A percentile compares a stretch with the other conserved stretches of the same genome.
phyloP scores from a whole-genome alignment of 108 stramenopile genomes.

The Cyclostephanos tholiformis region DNA sequence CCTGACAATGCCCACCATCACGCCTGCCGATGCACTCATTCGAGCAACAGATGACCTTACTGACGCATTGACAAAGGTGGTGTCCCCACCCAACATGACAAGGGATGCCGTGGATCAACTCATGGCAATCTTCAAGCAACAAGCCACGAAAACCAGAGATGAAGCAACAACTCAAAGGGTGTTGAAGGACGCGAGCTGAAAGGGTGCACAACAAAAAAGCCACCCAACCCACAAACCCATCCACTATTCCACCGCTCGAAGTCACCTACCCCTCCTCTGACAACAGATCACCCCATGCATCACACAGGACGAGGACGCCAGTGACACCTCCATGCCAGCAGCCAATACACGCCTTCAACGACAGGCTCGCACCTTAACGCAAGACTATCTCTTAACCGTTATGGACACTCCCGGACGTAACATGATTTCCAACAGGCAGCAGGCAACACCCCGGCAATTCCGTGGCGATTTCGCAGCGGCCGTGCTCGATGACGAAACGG shows the following conservation, averaged over 20 bases:
- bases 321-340: too few species aligned
- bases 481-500: background rate
- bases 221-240: background rate
- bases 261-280: background rate
- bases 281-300: too few species aligned
- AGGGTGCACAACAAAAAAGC: too few species aligned
- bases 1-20: background rate
- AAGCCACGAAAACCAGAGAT: background rate
- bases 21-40: background rate
- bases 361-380: too few species aligned
- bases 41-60: too few species aligned
- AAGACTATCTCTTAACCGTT: background rate
- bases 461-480: background rate
- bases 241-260: background rate
- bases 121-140: too few species aligned
- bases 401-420: background rate
- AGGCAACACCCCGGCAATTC: background rate
- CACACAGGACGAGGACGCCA: too few species aligned
- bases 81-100: too few species aligned
- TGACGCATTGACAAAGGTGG: too few species aligned
- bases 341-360: too few species aligned
- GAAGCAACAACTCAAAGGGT: conserved; percentile 8
- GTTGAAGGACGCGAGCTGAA: background rate
- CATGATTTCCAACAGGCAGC: background rate
- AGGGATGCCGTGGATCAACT: too few species aligned